A percentile compares a stretch with the other conserved stretches of the same genome.
phyloP scores from a whole-genome alignment of 768 basidiomycete genomes.

The Lentinula guzmanii region DNA sequence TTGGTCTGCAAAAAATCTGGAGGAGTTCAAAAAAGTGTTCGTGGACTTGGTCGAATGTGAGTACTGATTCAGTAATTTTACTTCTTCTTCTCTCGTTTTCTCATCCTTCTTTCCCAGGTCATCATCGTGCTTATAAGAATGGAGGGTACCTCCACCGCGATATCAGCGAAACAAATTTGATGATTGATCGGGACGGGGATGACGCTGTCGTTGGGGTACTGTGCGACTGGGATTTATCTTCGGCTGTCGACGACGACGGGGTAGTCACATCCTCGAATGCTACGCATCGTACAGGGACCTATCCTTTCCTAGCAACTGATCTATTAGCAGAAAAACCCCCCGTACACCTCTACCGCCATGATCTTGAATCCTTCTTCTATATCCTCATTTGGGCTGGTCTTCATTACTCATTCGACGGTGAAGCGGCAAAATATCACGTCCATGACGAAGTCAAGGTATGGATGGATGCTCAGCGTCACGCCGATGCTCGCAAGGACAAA shows the following conservation, averaged over 20 bases:
- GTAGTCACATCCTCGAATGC: neutral
- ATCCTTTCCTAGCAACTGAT: constrained; percentile 11
- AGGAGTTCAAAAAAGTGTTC: constrained; percentile 10
- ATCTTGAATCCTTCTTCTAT: constrained; percentile 5
- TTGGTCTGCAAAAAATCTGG: neutral
- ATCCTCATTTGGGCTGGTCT: constrained; percentile 5
- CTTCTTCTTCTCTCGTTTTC: neutral
- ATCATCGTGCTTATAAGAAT: constrained; percentile 4
- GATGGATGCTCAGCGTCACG: too few relatives aligned
- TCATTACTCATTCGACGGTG: neutral
- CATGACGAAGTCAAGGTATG: too few relatives aligned
- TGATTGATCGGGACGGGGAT: constrained; percentile 5
- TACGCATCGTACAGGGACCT: constrained; percentile 8
- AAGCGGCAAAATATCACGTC: neutral
- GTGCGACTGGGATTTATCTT: constrained; percentile 8
- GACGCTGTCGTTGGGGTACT: neutral
- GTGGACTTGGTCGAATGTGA: constrained; percentile 10
- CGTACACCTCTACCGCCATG: constrained; percentile 5
- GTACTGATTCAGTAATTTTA: neutral
- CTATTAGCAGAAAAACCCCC: neutral
- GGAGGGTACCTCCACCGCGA: constrained; percentile 13
- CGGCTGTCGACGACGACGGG: neutral
- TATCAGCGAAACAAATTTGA: constrained; percentile 13
- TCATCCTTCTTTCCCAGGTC: neutral
- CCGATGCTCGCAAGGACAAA: too few relatives aligned